A percentile compares a stretch with the other conserved stretches of the same genome.
phyloP scores from a whole-genome alignment of 2,329 filamentous ascomycete species.

The Hypomyces perniciosus region DNA sequence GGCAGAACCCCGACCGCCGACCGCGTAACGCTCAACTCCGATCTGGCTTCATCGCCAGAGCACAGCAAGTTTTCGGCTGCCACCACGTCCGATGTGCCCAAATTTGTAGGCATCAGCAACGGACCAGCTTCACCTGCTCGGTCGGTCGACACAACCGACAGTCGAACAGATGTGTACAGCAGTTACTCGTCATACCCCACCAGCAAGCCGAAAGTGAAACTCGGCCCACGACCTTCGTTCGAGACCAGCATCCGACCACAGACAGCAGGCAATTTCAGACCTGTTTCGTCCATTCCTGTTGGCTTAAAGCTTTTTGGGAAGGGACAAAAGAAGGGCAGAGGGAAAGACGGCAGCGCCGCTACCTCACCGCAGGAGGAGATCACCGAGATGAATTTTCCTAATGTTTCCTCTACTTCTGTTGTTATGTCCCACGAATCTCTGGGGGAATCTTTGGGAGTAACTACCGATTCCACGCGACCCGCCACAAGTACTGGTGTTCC shows the following conservation, averaged over 20 bases:
- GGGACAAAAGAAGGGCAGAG: conserved; percentile 43
- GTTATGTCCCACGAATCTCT: conserved; percentile 17
- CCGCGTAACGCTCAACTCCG: conserved; percentile 45
- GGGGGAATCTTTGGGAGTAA: conserved; percentile 23
- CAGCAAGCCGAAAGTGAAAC: conserved; percentile 76
- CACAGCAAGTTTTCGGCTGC: conserved; percentile 42
- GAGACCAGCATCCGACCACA: conserved; percentile 57
- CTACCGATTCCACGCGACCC: conserved; percentile 28
- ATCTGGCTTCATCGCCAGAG: conserved; percentile 46
- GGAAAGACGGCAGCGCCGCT: conserved; percentile 17
- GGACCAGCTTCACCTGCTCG: conserved; percentile 40
- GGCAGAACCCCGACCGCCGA: conserved; percentile 17
- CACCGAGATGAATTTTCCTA: conserved; percentile 31
- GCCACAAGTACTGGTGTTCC: conserved; percentile 41
- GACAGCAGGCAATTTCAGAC: conserved; percentile 57
- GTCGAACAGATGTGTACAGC: conserved; percentile 45
- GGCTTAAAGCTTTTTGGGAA: conserved; percentile 68
- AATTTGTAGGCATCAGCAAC: conserved; percentile 43
- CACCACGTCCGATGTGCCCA: conserved; percentile 43
- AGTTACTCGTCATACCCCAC: conserved; percentile 45
- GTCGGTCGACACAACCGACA: conserved; percentile 40
- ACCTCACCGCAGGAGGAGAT: conserved; percentile 31
- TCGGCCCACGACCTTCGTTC: conserved; percentile 76
- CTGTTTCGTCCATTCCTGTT: conserved; percentile 72
- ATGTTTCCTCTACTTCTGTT: conserved; percentile 26